Base-by-base conservation (phyloP, 495 filamentous ascomycete species). In the Xylaria grammica region DNA sequence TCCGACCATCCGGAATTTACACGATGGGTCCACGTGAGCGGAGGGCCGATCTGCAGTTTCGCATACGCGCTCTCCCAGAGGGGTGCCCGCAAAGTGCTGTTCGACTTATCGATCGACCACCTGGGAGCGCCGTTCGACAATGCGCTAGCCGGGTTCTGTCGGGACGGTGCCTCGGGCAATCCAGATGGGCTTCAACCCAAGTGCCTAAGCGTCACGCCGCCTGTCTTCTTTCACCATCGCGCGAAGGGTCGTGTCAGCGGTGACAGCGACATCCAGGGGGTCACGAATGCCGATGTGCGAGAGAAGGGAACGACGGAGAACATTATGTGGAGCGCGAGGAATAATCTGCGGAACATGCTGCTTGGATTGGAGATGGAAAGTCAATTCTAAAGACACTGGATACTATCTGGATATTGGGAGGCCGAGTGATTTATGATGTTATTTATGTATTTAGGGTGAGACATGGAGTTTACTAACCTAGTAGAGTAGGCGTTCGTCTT, bases 51-150 rank as follows among this genome's bases (percentile, higher is more conserved):
- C 24, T 88, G 85, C 73, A 77, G 79, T 4, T 79, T 81, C 58
- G 75, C 79, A 20, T 89, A 89, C 69, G 85, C 85, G 0, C 76
- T 88, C 3, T 83, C 83, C 0, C 79, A 79, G 32, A 67, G 75
- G 46, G 84, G 85, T 3, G 85, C 85, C 1, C 80, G 76, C 24
- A 83, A 82, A 19, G 72, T 86, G 15, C 79, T 88, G 20, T 73
- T 77, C 17, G 79, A 77, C 40, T 73, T 84, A 19, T 80, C 77
- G 6, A 73, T 82, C 2, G 78, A 79, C 20, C 70, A 74, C 7
- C 73, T 70, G 26, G 49, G 49, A n/a, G 49, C 24, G 13, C 40
- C 80, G 4, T 79, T 80, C 44, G 83, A 85, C 56, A 72, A 79
- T 17, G 75, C 76, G 5, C 67, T 86, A 15, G 75, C 79, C n/a